Evolutionary conservation across 345 rosid genomes (phyloP), one percentile per base, ranked within the genome.

Genomic region (Lumnitzera littorea): DNA sequence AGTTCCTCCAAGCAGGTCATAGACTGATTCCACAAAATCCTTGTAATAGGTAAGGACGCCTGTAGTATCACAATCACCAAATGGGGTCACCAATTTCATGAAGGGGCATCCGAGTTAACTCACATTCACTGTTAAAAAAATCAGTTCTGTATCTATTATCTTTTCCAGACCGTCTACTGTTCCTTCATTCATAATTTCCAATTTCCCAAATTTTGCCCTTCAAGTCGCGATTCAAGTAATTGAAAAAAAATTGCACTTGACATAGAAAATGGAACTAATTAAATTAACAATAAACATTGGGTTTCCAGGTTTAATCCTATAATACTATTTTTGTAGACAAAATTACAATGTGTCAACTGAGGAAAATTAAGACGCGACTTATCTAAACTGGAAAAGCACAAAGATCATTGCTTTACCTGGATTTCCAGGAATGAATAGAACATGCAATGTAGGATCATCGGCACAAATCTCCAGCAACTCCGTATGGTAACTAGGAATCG

Each of bases 381-480:
- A n/a, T 24, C 0, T 9, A 43, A 50, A 23, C 15, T 10, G 20
- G 48, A 16, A 29, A 20, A 23, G 17, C 43, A 50, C 43, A 29
- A 6, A 41, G 43, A 41, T 11, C 17, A 36, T 46, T 36, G 10
- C 43, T 36, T 67, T 62, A 82, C 96, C 96, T 63, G 96, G 94
- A 74, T 89, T 89, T 47, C 96, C 98, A 56, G 94, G 95, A n/a
- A 89, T 74, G 58, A 89, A 66, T 71, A 89, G 64, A 57, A 92
- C 80, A 67, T 77, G 81, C 57, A 85, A 60, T 55, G 46, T 65
- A 36, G 91, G 96, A 60, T 84, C 71, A 59, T 82, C 88, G 51
- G 96, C 74, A 52, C 53, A 64, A 72, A 92, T 69, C 69, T 87
- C 96, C 56, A 89, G 80, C 49, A 91, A 41, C 78, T 87, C 94